phyloP scores from a whole-genome alignment of 306 rosid genomes.

The Argentina anserina region DNA sequence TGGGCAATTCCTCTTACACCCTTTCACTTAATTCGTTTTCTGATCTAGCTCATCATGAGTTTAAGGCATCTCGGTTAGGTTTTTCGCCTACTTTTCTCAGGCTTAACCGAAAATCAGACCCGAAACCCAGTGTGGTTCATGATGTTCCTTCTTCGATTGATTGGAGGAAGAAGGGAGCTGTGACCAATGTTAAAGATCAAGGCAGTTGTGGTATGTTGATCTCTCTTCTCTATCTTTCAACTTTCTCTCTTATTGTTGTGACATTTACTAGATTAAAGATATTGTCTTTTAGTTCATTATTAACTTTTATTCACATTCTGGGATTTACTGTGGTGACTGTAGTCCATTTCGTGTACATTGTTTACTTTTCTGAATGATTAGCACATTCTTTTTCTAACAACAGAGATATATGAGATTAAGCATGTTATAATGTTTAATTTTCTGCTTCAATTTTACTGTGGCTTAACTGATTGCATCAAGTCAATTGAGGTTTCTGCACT shows the following conservation, averaged over 20 bases:
- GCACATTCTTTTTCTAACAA: too few species aligned
- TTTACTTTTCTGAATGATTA: background rate
- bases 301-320: background rate
- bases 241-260: background rate
- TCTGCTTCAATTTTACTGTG: background rate
- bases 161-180: constrained; percentile 80
- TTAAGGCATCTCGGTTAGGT: constrained; percentile 73
- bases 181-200: constrained; percentile 76
- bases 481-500: background rate
- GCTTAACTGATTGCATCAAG: background rate
- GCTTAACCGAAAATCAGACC: constrained; percentile 19
- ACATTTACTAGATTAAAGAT: background rate
- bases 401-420: background rate
- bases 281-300: background rate
- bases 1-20: constrained; percentile 45
- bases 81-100: constrained; percentile 40
- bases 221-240: background rate
- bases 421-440: background rate
- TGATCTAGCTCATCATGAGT: constrained; percentile 81
- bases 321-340: too few species aligned
- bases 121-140: constrained; percentile 4
- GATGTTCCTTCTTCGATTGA: constrained; percentile 67
- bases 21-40: constrained; percentile 81
- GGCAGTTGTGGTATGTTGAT: constrained; percentile 63
- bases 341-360: background rate